Evolutionary conservation across 306 rosid species (phyloP), one percentile per base, ranked within the genome.

Genomic region (Astragalus membranaceus): DNA sequence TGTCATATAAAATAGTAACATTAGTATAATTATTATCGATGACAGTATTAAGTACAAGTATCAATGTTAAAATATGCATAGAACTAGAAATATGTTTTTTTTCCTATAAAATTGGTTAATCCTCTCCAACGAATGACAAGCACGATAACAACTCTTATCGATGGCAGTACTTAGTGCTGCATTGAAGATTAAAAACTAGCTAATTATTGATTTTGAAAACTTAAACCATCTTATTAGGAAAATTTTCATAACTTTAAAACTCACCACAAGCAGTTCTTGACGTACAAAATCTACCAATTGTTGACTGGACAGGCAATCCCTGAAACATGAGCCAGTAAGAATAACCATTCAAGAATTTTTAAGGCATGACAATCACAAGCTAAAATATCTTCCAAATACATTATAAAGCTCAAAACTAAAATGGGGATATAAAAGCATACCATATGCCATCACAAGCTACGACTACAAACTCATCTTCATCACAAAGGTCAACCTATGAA

Each of bases 271-370:
- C 14, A 92, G 85, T 73, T 89, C 92, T 62, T 89, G 96, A n/a
- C 67, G 92, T 47, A 92, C 84, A 77, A 83, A 89, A 82, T 92
- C 95, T 4, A 92, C 98, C 80, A 92, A 69, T 61, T 92, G 95
- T 81, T 89, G 98, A 87, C 96, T 89, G 70, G 96, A 78, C 86
- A 92, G 51, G 85, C 96, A 89, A 79, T 92, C 98, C 98, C 98
- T 92, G 85, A 51, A 71, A 36, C 64, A 77, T n/a, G 37, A 50
- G 8, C 32, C 23, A 23, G 26, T 23, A 23, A 8, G 16, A 35
- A 10, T 8, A 59, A 23, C 7, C 5, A 56, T 23, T 39, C 5
- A 56, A 56, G 37, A 69, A 26, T 39, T 69, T 30, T 30, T 0
- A 2, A 10, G 48, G 6, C 36, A 57, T 52, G 63, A 7, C 41